Evolutionary conservation across 352 stramenopile genomes (phyloP).

Genomic region (Phytophthora gonapodyides): DNA sequence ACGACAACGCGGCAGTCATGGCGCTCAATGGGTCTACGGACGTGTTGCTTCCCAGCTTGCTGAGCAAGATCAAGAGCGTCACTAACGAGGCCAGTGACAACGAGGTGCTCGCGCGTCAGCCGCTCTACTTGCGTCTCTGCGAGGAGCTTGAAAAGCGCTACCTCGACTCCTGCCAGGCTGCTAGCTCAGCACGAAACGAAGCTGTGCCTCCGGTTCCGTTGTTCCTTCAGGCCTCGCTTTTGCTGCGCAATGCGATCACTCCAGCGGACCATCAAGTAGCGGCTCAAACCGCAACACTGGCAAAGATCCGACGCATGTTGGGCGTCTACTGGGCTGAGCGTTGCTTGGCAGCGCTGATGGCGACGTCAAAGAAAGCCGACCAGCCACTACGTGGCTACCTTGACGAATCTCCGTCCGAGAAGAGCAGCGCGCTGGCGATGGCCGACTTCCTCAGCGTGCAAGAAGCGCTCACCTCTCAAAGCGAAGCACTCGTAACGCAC

Average conservation of each 20-base stretch:
- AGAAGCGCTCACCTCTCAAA: conserved; percentile 34
- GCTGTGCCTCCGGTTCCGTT: conserved; percentile 32
- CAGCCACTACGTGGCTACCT: conserved; percentile 35
- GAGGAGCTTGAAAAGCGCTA: conserved; percentile 60
- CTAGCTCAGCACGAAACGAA: background rate
- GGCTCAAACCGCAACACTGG: conserved; percentile 47
- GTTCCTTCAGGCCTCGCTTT: conserved; percentile 61
- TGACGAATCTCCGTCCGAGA: conserved; percentile 36
- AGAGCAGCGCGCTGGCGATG: conserved; percentile 71
- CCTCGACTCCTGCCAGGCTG: conserved; percentile 16
- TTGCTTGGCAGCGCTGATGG: conserved; percentile 55
- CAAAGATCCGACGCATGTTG: conserved; percentile 49
- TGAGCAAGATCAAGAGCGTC: conserved; percentile 57
- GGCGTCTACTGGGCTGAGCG: conserved; percentile 66
- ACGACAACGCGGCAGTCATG: conserved; percentile 63
- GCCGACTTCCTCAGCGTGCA: conserved; percentile 82
- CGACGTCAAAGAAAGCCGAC: conserved; percentile 39
- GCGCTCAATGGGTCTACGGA: conserved; percentile 57
- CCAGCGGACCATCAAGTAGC: conserved; percentile 50
- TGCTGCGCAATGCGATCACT: conserved; percentile 62
- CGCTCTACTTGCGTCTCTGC: conserved; percentile 67
- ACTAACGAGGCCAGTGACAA: conserved; percentile 24
- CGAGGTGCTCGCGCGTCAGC: conserved; percentile 40
- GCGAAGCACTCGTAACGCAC: conserved; percentile 52
- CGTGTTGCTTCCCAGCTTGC: conserved; percentile 52